phyloP scores from a whole-genome alignment of 805 yeast genomes.

The Schwanniomyces polymorphus region DNA sequence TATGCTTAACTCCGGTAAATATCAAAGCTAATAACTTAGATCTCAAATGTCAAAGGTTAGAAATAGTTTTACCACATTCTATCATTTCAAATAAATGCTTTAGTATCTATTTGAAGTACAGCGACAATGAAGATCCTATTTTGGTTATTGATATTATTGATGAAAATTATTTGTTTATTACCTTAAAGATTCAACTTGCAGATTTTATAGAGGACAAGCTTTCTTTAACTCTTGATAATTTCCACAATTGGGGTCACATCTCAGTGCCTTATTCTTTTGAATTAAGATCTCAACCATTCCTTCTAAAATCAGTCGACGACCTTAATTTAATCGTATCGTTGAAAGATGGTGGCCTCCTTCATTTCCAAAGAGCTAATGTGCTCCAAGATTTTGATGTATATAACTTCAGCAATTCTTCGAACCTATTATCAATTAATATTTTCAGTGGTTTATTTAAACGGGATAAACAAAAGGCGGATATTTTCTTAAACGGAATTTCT shows the following conservation, averaged over 20 bases:
- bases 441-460: constrained; percentile 21
- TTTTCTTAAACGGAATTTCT: constrained; percentile 35
- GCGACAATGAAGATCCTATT: constrained; percentile 9
- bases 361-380: constrained; percentile 44
- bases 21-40: constrained; percentile 31
- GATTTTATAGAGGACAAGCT: constrained; percentile 38
- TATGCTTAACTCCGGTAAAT: constrained; percentile 41
- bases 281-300: constrained; percentile 31
- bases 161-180: constrained; percentile 49
- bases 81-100: constrained; percentile 15
- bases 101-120: constrained; percentile 8
- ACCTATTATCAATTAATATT: constrained; percentile 29
- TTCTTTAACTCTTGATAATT: constrained; percentile 25
- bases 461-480: constrained; percentile 10
- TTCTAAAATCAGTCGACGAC: constrained; percentile 41
- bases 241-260: constrained; percentile 63
- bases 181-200: constrained; percentile 42
- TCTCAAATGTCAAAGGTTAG: constrained; percentile 33
- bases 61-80: constrained; percentile 24
- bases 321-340: constrained; percentile 56
- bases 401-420: constrained; percentile 53
- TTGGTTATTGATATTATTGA: constrained; percentile 58
- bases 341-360: constrained; percentile 76
- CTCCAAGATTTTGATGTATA: constrained; percentile 39
- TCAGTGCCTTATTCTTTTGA: constrained; percentile 65